These are phyloP conservation scores for Hanseniaspora osmophila DNA, from an alignment of 805 yeast species.

Conservation along the genomic window DNA sequence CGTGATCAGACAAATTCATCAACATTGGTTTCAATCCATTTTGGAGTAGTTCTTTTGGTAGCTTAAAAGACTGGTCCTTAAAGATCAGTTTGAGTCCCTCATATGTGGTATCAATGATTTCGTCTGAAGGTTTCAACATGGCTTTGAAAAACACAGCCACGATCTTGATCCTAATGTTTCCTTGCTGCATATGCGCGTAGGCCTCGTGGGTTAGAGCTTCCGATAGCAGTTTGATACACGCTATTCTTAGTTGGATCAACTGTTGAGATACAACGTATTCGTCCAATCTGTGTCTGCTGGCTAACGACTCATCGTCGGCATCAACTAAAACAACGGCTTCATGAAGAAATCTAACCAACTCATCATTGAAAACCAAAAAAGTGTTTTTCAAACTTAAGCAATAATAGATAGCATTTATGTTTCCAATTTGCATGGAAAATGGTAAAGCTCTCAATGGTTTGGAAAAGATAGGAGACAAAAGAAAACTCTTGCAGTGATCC, in stretches of 20 bases:
- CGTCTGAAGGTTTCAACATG: conserved; percentile 67
- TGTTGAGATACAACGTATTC: conserved; percentile 86
- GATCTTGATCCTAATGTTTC: conserved; percentile 69
- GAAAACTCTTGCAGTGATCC: conserved; percentile 66
- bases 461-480: conserved; percentile 88
- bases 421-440: conserved; percentile 96
- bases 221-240: conserved; percentile 72
- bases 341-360: conserved; percentile 64
- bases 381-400: conserved; percentile 72
- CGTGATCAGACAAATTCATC: conserved; percentile 88
- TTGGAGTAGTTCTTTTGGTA: conserved; percentile 91
- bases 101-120: conserved; percentile 87
- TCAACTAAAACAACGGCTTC: conserved; percentile 92
- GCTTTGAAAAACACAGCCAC: conserved; percentile 92
- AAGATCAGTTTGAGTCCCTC: conserved; percentile 72
- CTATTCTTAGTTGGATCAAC: conserved; percentile 73
- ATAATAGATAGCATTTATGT: conserved; percentile 91
- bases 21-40: conserved; percentile 90
- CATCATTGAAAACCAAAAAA: conserved; percentile 78
- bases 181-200: conserved; percentile 58
- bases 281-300: conserved; percentile 70
- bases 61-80: conserved; percentile 59
- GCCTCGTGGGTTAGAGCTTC: conserved; percentile 77
- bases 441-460: conserved; percentile 94
- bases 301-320: conserved; percentile 92